phyloP scores from a whole-genome alignment of 202 grass and related monocot genomes.

The Carex arenaria region DNA sequence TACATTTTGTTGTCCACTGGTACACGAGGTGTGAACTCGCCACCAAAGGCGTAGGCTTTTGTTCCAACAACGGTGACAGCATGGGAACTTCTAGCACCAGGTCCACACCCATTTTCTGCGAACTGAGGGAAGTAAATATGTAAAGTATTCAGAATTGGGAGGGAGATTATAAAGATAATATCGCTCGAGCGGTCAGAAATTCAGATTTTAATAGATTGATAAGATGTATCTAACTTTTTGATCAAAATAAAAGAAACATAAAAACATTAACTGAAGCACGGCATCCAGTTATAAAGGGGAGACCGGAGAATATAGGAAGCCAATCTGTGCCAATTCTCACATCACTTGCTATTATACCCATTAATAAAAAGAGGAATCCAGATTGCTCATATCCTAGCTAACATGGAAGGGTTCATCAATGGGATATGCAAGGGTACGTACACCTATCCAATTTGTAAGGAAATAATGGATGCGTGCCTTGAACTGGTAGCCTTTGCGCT shows the following conservation, averaged over 20 bases:
- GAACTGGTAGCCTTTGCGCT: too few species aligned
- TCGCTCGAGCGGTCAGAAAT: background rate
- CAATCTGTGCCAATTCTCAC: too few species aligned
- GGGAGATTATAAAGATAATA: background rate
- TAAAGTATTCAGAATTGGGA: background rate
- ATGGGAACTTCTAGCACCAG: slow-evolving; percentile 81
- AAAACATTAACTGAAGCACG: background rate
- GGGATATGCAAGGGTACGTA: too few species aligned
- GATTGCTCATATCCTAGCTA: too few species aligned
- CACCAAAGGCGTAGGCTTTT: slow-evolving; percentile 76
- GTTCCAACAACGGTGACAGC: slow-evolving; percentile 52
- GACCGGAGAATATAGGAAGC: too few species aligned
- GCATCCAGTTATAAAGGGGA: background rate
- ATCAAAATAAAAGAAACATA: background rate
- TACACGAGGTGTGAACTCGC: slow-evolving; percentile 78
- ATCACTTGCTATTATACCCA: too few species aligned
- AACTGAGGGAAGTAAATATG: slow-evolving; percentile 28
- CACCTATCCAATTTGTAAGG: too few species aligned
- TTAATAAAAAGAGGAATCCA: too few species aligned
- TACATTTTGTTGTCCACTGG: slow-evolving; percentile 85
- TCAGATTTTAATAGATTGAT: background rate
- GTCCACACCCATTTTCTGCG: slow-evolving; percentile 52
- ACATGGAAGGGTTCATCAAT: too few species aligned
- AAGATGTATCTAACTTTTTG: background rate
- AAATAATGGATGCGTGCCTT: too few species aligned